phyloP scores from a whole-genome alignment of 768 basidiomycete genomes.

The Punctularia strigosozonata region DNA sequence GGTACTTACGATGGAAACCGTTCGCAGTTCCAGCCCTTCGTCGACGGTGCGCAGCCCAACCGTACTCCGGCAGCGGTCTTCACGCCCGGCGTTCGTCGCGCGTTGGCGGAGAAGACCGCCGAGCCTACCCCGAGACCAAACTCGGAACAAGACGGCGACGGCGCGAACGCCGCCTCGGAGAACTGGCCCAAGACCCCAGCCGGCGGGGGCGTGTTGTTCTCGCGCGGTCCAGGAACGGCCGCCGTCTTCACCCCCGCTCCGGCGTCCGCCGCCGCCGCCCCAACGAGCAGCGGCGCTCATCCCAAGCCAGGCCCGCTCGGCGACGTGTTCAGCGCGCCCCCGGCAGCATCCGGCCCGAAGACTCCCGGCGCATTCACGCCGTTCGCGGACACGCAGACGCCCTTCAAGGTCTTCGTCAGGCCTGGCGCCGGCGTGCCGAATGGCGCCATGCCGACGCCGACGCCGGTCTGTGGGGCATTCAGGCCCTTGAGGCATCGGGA shows the following conservation, averaged over 20 bases:
- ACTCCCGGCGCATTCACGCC: conserved; percentile 19
- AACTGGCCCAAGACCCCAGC: conserved; percentile 5
- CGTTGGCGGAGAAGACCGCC: conserved; percentile 40
- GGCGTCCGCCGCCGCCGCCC: conserved; percentile 4
- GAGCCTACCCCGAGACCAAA: conserved; percentile 13
- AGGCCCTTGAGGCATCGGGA: no score
- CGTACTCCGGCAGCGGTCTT: conserved; percentile 27
- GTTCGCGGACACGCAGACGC: conserved; percentile 26
- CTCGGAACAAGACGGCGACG: conserved; percentile 8
- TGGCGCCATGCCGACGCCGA: no score
- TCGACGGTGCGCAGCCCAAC: conserved; percentile 36
- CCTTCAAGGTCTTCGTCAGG: conserved; percentile 59
- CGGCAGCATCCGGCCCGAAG: background rate
- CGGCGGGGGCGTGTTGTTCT: conserved; percentile 31
- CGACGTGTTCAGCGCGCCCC: conserved; percentile 1
- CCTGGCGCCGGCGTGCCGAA: no score
- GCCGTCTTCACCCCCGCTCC: conserved; percentile 50
- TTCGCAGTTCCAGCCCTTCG: conserved; percentile 53
- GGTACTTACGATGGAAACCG: no score
- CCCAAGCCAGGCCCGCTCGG: background rate
- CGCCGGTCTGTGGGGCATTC: no score
- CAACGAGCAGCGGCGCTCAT: background rate
- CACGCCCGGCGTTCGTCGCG: conserved; percentile 23
- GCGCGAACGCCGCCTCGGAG: conserved; percentile 9
- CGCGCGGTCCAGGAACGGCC: no score